Percentiles rank a stretch among this genome's conserved stretches.
phyloP scores from a whole-genome alignment of 495 filamentous ascomycete species.

The Penicillium bialowiezense region DNA sequence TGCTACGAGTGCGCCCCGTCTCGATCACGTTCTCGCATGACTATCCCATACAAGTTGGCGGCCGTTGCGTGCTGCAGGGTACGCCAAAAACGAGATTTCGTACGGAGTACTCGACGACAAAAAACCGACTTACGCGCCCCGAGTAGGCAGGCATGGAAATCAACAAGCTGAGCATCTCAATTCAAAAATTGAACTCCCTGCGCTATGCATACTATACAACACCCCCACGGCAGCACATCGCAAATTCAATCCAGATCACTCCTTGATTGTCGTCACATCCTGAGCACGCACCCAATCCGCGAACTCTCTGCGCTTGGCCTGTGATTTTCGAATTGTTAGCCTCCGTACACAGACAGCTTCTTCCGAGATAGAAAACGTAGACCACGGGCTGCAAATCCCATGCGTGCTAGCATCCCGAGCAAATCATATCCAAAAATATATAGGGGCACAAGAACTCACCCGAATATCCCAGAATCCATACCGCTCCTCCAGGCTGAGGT shows the following conservation, averaged over 20 bases:
- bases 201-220: constrained; percentile 25
- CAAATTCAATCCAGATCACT: constrained; percentile 15
- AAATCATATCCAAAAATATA: constrained; percentile 39
- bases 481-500: constrained; percentile 53
- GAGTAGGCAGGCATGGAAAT: not conserved
- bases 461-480: constrained; percentile 67
- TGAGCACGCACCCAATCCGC: constrained; percentile 63
- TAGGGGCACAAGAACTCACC: constrained; percentile 46
- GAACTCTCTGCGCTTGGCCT: constrained; percentile 75
- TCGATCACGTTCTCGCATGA: too few species aligned
- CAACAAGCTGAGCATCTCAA: constrained; percentile 3
- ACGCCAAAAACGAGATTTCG: too few species aligned
- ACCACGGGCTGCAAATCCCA: not conserved
- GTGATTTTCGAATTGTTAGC: constrained; percentile 25
- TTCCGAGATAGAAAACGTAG: constrained; percentile 1
- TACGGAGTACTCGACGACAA: too few species aligned
- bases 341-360: not conserved
- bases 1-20: not conserved
- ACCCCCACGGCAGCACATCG: constrained; percentile 1
- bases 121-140: too few species aligned
- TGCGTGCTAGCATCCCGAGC: not conserved
- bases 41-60: too few species aligned
- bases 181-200: constrained; percentile 10
- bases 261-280: constrained; percentile 26
- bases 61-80: too few species aligned